Conservation (phyloP, 257 asterid genomes). For the Solanum pennellii region DNA sequence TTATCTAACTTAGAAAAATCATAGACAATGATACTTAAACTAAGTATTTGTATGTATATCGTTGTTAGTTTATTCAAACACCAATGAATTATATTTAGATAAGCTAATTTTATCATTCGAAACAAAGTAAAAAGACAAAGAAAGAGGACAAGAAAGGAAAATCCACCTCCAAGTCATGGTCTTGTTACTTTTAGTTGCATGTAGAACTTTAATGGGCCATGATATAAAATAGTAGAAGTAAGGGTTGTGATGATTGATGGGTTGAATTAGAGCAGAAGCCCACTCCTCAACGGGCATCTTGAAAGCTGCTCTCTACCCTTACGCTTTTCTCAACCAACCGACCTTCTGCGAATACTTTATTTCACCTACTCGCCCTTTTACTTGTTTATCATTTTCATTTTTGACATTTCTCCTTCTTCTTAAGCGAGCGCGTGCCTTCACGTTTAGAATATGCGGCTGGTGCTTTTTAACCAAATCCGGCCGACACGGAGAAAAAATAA, state of each 20-base stretch:
- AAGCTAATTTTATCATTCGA: neutral
- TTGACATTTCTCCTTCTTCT: neutral
- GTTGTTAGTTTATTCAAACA: neutral
- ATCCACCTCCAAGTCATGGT: neutral
- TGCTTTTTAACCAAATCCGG: neutral
- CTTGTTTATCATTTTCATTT: neutral
- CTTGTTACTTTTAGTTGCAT: neutral
- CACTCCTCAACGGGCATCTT: conserved; percentile 18
- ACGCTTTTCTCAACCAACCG: neutral
- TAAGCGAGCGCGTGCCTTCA: neutral
- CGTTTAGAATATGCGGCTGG: neutral
- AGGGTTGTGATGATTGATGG: conserved; percentile 5
- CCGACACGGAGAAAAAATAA: conserved; percentile 23
- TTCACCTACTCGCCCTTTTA: neutral
- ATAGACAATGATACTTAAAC: neutral
- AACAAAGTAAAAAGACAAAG: neutral
- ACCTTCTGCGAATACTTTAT: neutral
- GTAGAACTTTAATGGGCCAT: neutral
- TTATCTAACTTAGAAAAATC: neutral
- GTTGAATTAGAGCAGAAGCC: conserved; percentile 20
- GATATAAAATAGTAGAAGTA: neutral
- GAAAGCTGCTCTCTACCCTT: conserved; percentile 14
- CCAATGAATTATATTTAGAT: fast-evolving
- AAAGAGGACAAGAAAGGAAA: neutral
- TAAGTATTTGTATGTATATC: neutral